Evolutionary conservation across 148 eudicot genomes (phyloP).

Genomic region (Fagopyrum esculentum): DNA sequence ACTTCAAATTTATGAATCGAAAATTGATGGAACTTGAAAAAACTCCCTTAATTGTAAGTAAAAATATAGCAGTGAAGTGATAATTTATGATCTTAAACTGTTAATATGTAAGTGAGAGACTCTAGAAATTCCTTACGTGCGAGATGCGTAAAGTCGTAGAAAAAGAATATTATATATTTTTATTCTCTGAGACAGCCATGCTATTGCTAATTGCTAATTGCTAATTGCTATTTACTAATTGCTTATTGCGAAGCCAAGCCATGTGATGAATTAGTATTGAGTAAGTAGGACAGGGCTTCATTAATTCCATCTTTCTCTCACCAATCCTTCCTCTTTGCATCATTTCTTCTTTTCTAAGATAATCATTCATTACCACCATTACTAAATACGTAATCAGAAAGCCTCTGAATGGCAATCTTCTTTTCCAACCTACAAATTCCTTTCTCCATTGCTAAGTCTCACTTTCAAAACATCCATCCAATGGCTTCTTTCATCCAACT

Average conservation of each 20-base stretch:
- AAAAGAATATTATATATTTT: background rate
- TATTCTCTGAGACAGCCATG: too few species aligned
- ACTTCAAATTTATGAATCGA: too few species aligned
- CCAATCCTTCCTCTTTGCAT: too few species aligned
- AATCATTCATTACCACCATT: too few species aligned
- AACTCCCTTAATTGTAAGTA: too few species aligned
- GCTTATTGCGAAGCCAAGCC: background rate
- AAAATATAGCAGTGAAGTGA: too few species aligned
- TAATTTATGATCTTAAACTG: background rate
- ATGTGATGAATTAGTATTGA: background rate
- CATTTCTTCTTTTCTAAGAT: too few species aligned
- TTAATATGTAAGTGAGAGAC: background rate
- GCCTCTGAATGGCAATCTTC: background rate
- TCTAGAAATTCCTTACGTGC: conserved; percentile 4
- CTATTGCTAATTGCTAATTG: too few species aligned
- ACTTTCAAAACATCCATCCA: background rate
- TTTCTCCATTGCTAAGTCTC: background rate
- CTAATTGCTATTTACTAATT: too few species aligned
- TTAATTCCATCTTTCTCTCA: too few species aligned
- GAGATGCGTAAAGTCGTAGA: background rate
- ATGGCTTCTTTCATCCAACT: conserved; percentile 4
- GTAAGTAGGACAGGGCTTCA: background rate
- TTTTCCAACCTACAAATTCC: conserved; percentile 3
- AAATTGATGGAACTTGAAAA: background rate
- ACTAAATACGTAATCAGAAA: too few species aligned